Percentiles rank a stretch among this genome's conserved stretches.
Evolutionary conservation across 495 filamentous ascomycete species (phyloP).

Genomic region (Lasiosphaeria ovina): DNA sequence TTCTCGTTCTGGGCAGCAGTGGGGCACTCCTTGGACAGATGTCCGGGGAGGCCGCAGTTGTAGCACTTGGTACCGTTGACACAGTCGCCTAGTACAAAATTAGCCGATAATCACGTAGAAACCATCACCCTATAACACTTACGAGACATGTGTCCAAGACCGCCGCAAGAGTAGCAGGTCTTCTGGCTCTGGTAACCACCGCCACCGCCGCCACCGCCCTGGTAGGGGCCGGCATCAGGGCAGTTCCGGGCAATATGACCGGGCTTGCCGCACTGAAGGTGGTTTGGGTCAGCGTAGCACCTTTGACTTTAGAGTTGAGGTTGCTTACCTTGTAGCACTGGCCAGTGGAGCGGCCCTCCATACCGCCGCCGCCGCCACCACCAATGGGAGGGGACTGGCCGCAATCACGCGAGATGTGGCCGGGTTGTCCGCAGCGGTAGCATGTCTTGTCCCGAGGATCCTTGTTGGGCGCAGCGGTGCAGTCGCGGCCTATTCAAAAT

Average conservation of each 20-base stretch:
- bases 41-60: conserved; percentile 96
- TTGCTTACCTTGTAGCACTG: conserved; percentile 84
- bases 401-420: conserved; percentile 95
- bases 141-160: conserved; percentile 94
- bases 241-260: conserved; percentile 98
- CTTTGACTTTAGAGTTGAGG: neutral
- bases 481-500: conserved; percentile 71
- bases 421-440: conserved; percentile 85
- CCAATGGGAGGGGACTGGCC: conserved; percentile 46
- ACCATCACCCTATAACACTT: conserved; percentile 21
- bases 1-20: conserved; percentile 65
- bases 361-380: conserved; percentile 46
- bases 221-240: conserved; percentile 58
- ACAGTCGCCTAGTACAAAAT: conserved; percentile 63
- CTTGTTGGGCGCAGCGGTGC: conserved; percentile 83
- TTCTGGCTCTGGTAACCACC: conserved; percentile 80
- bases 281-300: neutral
- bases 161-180: conserved; percentile 96
- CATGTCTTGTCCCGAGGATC: conserved; percentile 63
- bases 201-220: conserved; percentile 50
- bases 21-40: conserved; percentile 92
- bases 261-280: conserved; percentile 73
- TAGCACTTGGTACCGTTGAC: conserved; percentile 99
- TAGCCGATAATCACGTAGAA: neutral
- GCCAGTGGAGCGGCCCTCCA: conserved; percentile 27